Evolutionary conservation across 1,284 basidiomycete genomes (phyloP), one percentile per base, ranked within the genome.

Genomic region (Bondarzewia mesenterica): DNA sequence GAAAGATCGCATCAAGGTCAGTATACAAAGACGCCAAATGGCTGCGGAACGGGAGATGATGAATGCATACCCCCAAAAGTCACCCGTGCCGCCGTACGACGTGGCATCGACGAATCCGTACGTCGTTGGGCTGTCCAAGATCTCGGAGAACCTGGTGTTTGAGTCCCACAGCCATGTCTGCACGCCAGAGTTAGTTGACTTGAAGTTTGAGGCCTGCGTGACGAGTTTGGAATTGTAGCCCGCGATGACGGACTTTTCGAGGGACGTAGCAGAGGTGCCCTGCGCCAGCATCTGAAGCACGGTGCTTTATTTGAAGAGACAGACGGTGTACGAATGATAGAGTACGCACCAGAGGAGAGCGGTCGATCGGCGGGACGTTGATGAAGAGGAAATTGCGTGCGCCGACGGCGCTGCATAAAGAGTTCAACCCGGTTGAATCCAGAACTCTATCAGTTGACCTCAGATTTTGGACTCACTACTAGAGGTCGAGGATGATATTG

Each of bases 331-430:
- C n/a, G 4, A 36, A 14, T n/a, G 18, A 5, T 29, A 15, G 18
- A 52, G 2, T 3, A 42, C 66, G 15, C 55, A 77, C 78, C 60
- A 75, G 53, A 4, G 78, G 79, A 2, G 73, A 74, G 10, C 77
- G 67, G 47, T 77, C 70, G 27, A 78, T 66, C 1, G 77, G 75
- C 2, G 78, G 79, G 10, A 82, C 77, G 48, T 75, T 79, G 51
- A 75, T 64, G 59, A 78, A 82, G 42, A 80, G 68, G 70, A 80
- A 81, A 59, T 78, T 77, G 39, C 77, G 64, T 4, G 68, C 78
- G 20, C 78, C 78, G n/a, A 61, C 68, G 23, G 66, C 58, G 58
- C 62, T 66, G 64, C 16, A n/a, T 40, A 37, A 21, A 52, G 35
- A 16, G 16, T 7, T 23, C n/a, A n/a, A n/a, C n/a, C n/a, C n/a